phyloP scores from a whole-genome alignment of 768 basidiomycete genomes.

The Boletales sp. region DNA sequence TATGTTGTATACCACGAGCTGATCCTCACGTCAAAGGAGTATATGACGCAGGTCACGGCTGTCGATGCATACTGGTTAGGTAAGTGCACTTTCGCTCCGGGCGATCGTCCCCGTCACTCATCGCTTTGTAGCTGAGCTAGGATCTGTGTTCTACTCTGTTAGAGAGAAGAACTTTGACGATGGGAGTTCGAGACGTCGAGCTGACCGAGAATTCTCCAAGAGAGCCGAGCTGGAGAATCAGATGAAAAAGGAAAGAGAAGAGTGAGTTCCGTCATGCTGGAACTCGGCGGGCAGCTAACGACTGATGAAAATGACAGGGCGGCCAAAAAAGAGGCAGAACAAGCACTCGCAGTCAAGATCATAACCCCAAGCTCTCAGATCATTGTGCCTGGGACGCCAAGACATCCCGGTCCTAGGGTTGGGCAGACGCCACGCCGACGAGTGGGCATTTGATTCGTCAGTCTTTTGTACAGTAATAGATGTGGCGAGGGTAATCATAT shows the following conservation, averaged over 20 bases:
- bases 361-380: constrained; percentile 58
- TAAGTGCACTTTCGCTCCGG: constrained; percentile 27
- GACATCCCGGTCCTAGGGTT: constrained; percentile 48
- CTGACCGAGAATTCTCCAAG: constrained; percentile 89
- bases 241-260: constrained; percentile 81
- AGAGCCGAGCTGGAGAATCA: constrained; percentile 89
- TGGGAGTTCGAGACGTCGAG: constrained; percentile 66
- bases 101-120: constrained; percentile 2
- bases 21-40: constrained; percentile 92
- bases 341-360: constrained; percentile 52
- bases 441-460: no score
- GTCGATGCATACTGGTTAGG: constrained; percentile 98
- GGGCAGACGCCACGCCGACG: constrained; percentile 71
- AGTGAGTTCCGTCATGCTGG: constrained; percentile 31
- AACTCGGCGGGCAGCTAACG: constrained; percentile 6
- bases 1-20: constrained; percentile 98
- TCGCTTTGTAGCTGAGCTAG: constrained; percentile 69
- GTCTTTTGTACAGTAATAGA: no score
- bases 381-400: constrained; percentile 77
- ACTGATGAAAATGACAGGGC: constrained; percentile 35
- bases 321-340: constrained; percentile 60
- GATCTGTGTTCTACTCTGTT: constrained; percentile 95
- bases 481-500: no score
- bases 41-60: constrained; percentile 99
- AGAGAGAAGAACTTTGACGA: constrained; percentile 98